Conservation (phyloP, 306 rosid species). For the Vicia villosa region DNA sequence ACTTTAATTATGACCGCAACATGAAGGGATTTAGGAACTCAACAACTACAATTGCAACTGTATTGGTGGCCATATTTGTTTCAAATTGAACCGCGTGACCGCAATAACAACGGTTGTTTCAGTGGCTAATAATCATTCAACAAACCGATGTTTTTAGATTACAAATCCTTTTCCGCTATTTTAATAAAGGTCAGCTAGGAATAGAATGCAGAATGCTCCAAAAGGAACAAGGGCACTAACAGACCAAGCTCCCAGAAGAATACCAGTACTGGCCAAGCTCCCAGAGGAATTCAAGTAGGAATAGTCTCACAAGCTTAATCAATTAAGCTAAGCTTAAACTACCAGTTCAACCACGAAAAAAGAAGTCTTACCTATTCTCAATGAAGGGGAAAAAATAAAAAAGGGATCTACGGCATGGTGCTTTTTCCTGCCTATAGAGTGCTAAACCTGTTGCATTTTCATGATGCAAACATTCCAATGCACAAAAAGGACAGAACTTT, state of each 20-base stretch:
- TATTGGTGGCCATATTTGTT: neutral
- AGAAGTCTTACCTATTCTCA: neutral
- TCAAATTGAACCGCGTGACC: neutral
- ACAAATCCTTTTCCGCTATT: neutral
- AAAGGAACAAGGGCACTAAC: neutral
- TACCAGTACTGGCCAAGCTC: neutral
- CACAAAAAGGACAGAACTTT: neutral
- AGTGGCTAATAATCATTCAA: neutral
- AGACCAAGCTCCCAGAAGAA: neutral
- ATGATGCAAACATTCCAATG: neutral
- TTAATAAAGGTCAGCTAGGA: conserved; percentile 14
- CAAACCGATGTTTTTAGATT: neutral
- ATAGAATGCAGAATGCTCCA: conserved; percentile 3
- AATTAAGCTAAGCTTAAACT: neutral
- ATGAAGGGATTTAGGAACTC: neutral
- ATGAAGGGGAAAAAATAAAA: too few relatives aligned
- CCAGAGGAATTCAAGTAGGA: neutral
- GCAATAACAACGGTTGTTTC: neutral
- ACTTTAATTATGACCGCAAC: neutral
- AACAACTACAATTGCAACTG: neutral
- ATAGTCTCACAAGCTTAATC: neutral
- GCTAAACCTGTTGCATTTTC: neutral
- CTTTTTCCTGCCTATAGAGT: neutral
- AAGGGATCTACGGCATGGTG: neutral
- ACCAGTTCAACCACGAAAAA: neutral